A percentile compares a stretch with the other conserved stretches of the same genome.
phyloP scores from a whole-genome alignment of 495 filamentous ascomycete genomes.

The Podospora sp. region DNA sequence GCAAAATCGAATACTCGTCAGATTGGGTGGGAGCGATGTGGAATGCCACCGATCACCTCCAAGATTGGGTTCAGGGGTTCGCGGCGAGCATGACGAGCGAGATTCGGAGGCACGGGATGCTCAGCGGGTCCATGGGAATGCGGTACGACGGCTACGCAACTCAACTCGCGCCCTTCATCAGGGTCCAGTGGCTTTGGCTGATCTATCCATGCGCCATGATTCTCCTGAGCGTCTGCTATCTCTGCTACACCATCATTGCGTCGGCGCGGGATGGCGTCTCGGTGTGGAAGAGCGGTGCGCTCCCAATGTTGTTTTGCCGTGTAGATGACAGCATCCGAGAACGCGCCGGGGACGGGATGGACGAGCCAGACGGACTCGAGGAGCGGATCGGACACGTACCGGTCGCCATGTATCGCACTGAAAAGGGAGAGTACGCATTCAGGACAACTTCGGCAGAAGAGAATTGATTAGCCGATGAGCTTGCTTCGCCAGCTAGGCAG shows the following conservation, averaged over 20 bases:
- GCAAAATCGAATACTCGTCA: slow-evolving; percentile 36
- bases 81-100: slow-evolving; percentile 39
- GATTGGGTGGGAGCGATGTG: slow-evolving; percentile 46
- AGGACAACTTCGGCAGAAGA: slow-evolving; percentile 15
- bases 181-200: slow-evolving; percentile 43
- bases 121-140: not conserved
- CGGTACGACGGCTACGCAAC: slow-evolving; percentile 36
- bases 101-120: slow-evolving; percentile 34
- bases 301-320: slow-evolving; percentile 44
- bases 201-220: slow-evolving; percentile 42
- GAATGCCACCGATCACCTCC: slow-evolving; percentile 33
- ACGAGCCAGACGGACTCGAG: slow-evolving; percentile 40
- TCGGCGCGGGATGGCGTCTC: slow-evolving; percentile 39
- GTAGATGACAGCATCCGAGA: slow-evolving; percentile 40
- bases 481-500: not conserved
- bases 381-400: slow-evolving; percentile 32
- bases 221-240: slow-evolving; percentile 37
- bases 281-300: slow-evolving; percentile 41
- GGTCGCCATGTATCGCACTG: slow-evolving; percentile 36
- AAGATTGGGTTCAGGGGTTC: slow-evolving; percentile 36
- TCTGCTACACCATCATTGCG: slow-evolving; percentile 37
- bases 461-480: not conserved
- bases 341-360: slow-evolving; percentile 38
- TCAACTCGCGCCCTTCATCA: slow-evolving; percentile 35
- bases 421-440: slow-evolving; percentile 42